Base-by-base conservation (phyloP, 805 yeast genomes). In the Metschnikowia vanudenii region DNA sequence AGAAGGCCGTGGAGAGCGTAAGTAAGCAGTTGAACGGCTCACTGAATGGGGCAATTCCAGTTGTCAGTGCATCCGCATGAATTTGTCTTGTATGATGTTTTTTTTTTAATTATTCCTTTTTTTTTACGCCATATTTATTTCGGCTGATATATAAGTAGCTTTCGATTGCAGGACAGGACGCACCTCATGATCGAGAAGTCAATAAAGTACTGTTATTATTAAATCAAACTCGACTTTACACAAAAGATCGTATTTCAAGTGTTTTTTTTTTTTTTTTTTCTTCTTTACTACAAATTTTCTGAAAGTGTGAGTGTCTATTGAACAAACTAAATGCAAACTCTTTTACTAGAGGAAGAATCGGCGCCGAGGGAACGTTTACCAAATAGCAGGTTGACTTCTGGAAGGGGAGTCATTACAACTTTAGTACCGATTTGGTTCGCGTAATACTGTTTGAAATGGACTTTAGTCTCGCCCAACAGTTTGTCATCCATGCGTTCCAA, bases 401-500 rank as follows among this genome's bases (percentile, higher is more conserved):
- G 41, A 11, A 51, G 45, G 5, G 51, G 51, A 7, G 46, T 43
- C 32, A 49, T 52, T 31, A 55, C 51, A 4, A 55, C 50, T 35
- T 55, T 55, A 24, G 49, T 44, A 26, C 59, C 59, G 22, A 55
- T 55, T 33, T 52, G 57, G 26, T 50, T 52, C 47, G 59, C 54
- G 39, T 55, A 55, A 43, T 55, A 55, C 38, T 55, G 57, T 36
- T 53, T 53, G 39, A 55, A 55, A 17, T 53, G 43, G 34, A 55
- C 36, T 32, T 36, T 39, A 2, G 37, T 45, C 14, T 35, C 48
- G 13, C 20, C 14, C 37, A 45, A 45, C 33, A 30, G 37, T 9
- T 37, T 47, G 31, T 49, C 49, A 24, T 44, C 53, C 51, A 55
- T 46, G 16, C 50, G 48, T 31, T 42, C 41, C 49, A 55, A 49